phyloP scores from a whole-genome alignment of 345 rosid genomes.

The Gossypium arboreum region DNA sequence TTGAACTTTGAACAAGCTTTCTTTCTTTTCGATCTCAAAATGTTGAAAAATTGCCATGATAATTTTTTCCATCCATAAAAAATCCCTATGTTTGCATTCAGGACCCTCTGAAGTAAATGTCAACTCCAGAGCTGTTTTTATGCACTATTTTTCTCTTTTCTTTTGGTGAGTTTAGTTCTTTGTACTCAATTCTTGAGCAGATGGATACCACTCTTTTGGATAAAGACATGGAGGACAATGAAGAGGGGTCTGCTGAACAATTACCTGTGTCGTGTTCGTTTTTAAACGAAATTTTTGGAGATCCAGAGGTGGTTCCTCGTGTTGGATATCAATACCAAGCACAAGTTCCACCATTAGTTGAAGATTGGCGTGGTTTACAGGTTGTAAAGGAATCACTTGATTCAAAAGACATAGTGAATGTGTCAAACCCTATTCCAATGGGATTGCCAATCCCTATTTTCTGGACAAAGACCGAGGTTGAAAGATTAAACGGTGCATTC shows the following conservation, averaged over 20 bases:
- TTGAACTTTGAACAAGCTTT: background rate
- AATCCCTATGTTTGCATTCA: background rate
- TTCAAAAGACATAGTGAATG: slow-evolving; percentile 16
- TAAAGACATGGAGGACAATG: slow-evolving; percentile 29
- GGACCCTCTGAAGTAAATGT: background rate
- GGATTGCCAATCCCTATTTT: slow-evolving; percentile 44
- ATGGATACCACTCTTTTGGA: slow-evolving; percentile 32
- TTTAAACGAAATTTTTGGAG: slow-evolving; percentile 35
- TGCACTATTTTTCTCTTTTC: background rate
- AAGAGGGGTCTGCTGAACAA: slow-evolving; percentile 32
- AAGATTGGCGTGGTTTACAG: slow-evolving; percentile 24
- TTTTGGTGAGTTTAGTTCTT: background rate
- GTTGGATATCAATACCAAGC: slow-evolving; percentile 63
- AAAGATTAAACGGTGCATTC: slow-evolving; percentile 31
- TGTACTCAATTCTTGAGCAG: slow-evolving; percentile 23
- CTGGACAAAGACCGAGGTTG: slow-evolving; percentile 43
- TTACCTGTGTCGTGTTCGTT: slow-evolving; percentile 28
- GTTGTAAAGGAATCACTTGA: slow-evolving; percentile 22
- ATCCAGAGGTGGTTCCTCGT: slow-evolving; percentile 42
- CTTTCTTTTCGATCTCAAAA: background rate
- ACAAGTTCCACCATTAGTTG: slow-evolving; percentile 37
- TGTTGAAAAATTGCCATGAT: background rate
- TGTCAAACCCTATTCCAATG: slow-evolving; percentile 18
- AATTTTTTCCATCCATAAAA: too few species aligned
- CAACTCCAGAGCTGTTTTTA: background rate